Conservation (phyloP, 768 basidiomycete species). For the Suillus variegatus region DNA sequence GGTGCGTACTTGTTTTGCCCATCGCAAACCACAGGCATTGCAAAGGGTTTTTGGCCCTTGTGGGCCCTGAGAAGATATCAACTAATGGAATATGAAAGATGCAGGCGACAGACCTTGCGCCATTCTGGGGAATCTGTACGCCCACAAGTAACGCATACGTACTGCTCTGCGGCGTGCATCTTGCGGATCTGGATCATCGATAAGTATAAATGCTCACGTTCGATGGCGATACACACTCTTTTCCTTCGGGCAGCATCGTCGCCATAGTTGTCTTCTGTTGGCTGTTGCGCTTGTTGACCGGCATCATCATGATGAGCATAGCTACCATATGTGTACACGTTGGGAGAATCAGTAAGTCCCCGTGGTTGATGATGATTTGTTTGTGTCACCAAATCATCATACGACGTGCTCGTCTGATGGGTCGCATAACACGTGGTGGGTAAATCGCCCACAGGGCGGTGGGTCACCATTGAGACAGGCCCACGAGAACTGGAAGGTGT, state of each 20-base stretch:
- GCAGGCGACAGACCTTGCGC: conserved; percentile 66
- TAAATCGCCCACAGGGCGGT: conserved; percentile 13
- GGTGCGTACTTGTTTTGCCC: conserved; percentile 76
- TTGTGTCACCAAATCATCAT: conserved; percentile 17
- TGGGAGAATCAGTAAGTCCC: conserved; percentile 22
- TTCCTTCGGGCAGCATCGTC: conserved; percentile 63
- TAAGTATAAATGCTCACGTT: conserved; percentile 7
- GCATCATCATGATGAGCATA: conserved; percentile 10
- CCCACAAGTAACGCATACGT: conserved; percentile 92
- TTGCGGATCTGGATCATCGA: conserved; percentile 34
- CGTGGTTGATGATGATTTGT: conserved; percentile 14
- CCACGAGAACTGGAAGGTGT: conserved; percentile 26
- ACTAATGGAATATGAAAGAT: conserved; percentile 17
- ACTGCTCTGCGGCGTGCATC: conserved; percentile 55
- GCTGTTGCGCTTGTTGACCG: conserved; percentile 6
- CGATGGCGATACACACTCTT: conserved; percentile 44
- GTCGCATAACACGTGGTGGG: conserved; percentile 19
- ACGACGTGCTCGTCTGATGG: conserved; percentile 15
- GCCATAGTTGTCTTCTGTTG: conserved; percentile 41
- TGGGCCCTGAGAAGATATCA: conserved; percentile 61
- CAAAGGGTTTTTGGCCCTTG: conserved; percentile 96
- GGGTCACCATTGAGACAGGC: conserved; percentile 21
- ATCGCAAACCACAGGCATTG: conserved; percentile 93
- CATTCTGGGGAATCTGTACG: conserved; percentile 97
- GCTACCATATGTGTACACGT: conserved; percentile 16